Conservation (phyloP, 345 rosid species). For the Ricinus communis region DNA sequence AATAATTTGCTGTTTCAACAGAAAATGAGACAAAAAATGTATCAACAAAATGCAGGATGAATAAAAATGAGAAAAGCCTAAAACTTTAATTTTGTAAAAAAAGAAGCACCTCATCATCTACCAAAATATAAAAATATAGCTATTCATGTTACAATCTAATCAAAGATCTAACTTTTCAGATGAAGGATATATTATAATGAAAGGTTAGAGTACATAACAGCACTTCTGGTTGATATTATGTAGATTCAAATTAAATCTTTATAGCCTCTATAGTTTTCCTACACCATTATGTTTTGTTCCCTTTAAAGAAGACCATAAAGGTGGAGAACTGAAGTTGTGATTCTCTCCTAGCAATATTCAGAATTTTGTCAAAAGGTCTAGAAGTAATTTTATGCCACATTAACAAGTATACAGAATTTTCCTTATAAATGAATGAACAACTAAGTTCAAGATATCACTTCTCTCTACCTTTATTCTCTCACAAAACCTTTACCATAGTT, state of each 20-base stretch:
- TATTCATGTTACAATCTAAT: not conserved
- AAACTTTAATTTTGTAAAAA: not conserved
- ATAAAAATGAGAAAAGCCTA: not conserved
- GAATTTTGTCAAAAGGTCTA: no score
- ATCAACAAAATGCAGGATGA: not conserved
- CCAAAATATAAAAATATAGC: no score
- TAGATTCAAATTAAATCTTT: not conserved
- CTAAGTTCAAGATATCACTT: no score
- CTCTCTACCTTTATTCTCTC: no score
- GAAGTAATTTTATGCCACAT: no score
- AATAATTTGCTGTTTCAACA: conserved; percentile 75
- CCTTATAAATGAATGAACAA: no score
- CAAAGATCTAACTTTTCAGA: not conserved
- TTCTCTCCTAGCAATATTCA: no score
- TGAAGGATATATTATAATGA: not conserved
- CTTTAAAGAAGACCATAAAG: no score
- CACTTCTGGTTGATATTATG: not conserved
- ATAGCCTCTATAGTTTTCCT: not conserved
- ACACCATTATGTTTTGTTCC: not conserved
- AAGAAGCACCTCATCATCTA: not conserved
- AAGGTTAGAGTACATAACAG: no score
- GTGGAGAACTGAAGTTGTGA: no score
- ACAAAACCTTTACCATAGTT: no score
- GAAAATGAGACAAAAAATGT: not conserved
- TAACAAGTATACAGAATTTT: no score